Evolutionary conservation across 1,284 basidiomycete genomes (phyloP), one percentile per base, ranked within the genome.

Genomic region (Cutaneotrichosporon arboriforme): DNA sequence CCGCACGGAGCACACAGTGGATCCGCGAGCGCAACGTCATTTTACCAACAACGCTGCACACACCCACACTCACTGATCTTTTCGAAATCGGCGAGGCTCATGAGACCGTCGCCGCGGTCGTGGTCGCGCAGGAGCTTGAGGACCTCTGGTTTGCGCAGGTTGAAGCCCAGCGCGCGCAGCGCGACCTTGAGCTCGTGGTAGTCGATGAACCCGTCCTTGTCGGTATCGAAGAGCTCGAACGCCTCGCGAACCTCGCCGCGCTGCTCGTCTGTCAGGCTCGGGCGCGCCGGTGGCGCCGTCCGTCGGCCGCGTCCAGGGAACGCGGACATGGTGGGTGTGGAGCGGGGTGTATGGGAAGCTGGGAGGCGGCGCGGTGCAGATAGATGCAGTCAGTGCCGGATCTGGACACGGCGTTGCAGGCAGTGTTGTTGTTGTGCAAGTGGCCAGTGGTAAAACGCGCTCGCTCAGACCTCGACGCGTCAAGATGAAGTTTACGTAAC

Each of bases 101-200:
- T 93, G 57, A 96, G 76, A n/a, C 88, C 87, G 60, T 88, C 86
- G 1, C 87, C 88, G 77, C 90, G 89, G 72, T 97, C 93, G 68
- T 94, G 83, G 67, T 97, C 94, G 41, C 91, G 80, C 55, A 99
- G 78, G 44, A 98, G 81, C 76, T 97, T 97, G 62, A 98, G 78
- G 49, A 98, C 93, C 75, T 99, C 96, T 0, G 90, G 89, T 78
- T 98, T 99, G 79, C 97, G 97, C 73, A 97, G 76, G 73, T 97
- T 96, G 70, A 98, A 98, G 1, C 96, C 96, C 43, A 99, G 78
- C 4, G 96, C 96, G 44, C 96, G 83, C 89, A 99, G 92, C 41
- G 94, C 92, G 61, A 99, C 96, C 74, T 97, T 97, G 66, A 98
- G 82, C 75, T 99, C 96, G 77, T 98, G 94, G 76, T 97, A 98